Percentiles rank a stretch among this genome's conserved stretches.
Evolutionary conservation across 192 early-diverging fungal species (phyloP).

Genomic region (Linnemannia exigua): DNA sequence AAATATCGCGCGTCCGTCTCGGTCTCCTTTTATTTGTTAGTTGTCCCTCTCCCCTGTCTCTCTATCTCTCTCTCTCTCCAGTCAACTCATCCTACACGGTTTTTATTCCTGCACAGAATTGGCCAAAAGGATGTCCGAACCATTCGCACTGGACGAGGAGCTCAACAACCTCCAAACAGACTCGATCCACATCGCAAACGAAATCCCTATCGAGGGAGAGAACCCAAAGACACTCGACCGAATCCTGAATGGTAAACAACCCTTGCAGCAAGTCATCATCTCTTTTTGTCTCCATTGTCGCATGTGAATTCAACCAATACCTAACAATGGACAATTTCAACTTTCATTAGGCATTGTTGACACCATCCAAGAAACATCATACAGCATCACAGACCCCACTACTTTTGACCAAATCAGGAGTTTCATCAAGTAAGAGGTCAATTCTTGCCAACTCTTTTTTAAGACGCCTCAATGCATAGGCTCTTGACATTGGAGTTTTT

Average conservation of each 20-base stretch:
- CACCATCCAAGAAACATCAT: constrained; percentile 56
- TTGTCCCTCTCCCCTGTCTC: not conserved
- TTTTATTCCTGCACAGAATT: not conserved
- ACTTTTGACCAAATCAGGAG: constrained; percentile 77
- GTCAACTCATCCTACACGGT: not conserved
- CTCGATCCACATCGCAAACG: constrained; percentile 55
- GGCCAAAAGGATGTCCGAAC: constrained; percentile 20
- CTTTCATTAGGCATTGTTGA: constrained; percentile 61
- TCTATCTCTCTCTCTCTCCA: not conserved
- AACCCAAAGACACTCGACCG: constrained; percentile 60
- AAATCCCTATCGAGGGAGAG: constrained; percentile 59
- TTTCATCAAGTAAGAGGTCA: constrained; percentile 74
- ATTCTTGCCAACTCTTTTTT: too few species aligned
- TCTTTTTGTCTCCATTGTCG: not conserved
- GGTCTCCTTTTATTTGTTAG: not conserved
- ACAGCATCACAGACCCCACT: constrained; percentile 57
- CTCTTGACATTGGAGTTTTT: too few species aligned
- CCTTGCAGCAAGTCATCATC: not conserved
- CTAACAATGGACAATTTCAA: not conserved
- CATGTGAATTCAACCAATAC: not conserved
- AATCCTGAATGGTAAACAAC: constrained; percentile 61
- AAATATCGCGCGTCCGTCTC: constrained; percentile 6
- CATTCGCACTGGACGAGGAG: constrained; percentile 53
- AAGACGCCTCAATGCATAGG: too few species aligned
- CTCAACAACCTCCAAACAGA: constrained; percentile 51